Evolutionary conservation across 331 rosid species (phyloP).

Genomic region (Pyracantha coccinea): DNA sequence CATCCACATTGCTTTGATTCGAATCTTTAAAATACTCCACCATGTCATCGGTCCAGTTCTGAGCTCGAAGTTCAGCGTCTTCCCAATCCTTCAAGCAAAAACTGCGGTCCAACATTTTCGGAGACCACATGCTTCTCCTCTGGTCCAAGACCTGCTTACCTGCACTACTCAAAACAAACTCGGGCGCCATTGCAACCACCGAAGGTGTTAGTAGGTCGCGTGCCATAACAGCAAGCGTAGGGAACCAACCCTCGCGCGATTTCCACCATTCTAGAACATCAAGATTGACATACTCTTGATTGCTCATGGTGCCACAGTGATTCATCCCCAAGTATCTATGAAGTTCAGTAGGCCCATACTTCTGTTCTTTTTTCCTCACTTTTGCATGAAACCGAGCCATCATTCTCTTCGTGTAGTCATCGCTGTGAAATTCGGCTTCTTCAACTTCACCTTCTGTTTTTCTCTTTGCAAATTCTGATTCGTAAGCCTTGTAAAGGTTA

Average conservation of each 20-base stretch:
- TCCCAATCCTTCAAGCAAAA: conserved; percentile 4
- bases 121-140: background rate
- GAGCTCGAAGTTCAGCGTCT: background rate
- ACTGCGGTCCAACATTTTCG: background rate
- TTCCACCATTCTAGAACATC: background rate
- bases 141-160: background rate
- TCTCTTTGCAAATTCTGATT: background rate
- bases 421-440: too few relatives aligned
- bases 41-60: background rate
- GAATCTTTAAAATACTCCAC: background rate
- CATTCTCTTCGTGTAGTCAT: background rate
- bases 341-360: background rate
- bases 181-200: background rate
- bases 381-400: background rate
- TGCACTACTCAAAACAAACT: conserved; percentile 1
- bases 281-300: background rate
- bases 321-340: background rate
- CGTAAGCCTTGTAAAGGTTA: background rate
- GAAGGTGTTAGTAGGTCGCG: background rate
- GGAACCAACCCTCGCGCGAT: background rate
- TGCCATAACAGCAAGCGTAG: background rate
- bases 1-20: background rate
- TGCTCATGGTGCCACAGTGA: background rate
- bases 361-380: background rate
- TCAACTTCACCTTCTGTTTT: background rate